Percentiles rank a stretch among this genome's conserved stretches.
Evolutionary conservation across 257 asterid species (phyloP).

Genomic region (Echites panduratus): DNA sequence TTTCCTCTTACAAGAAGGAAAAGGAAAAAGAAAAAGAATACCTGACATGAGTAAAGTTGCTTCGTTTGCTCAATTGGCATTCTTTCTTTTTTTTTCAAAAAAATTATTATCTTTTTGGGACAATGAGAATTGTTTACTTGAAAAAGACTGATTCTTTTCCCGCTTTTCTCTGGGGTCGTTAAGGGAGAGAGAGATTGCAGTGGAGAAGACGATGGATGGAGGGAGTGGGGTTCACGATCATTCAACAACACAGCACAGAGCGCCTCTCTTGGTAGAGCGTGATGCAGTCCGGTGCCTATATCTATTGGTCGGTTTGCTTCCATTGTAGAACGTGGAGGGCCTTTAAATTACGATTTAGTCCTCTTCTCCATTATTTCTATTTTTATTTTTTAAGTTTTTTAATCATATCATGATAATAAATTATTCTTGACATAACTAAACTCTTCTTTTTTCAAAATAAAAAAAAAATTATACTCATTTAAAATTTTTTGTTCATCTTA

Average conservation of each 20-base stretch:
- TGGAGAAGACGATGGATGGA: not conserved
- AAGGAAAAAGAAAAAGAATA: conserved; percentile 18
- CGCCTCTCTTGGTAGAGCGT: not conserved
- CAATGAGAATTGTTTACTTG: not conserved
- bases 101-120: conserved; percentile 13
- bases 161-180: conserved; percentile 8
- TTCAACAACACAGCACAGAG: not conserved
- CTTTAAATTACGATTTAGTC: too few species aligned
- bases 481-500: too few species aligned
- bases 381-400: too few species aligned
- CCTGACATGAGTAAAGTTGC: conserved; percentile 40
- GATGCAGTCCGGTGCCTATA: too few species aligned
- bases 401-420: too few species aligned
- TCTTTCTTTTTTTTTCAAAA: not conserved
- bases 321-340: too few species aligned
- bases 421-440: too few species aligned
- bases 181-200: not conserved
- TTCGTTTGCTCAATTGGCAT: conserved; percentile 44
- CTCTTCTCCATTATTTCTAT: too few species aligned
- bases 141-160: conserved; percentile 10
- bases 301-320: not conserved
- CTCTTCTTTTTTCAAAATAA: too few species aligned
- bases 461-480: too few species aligned
- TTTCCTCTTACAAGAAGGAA: not conserved
- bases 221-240: conserved; percentile 4